Percentiles rank a stretch among this genome's conserved stretches.
phyloP scores from a whole-genome alignment of 306 rosid genomes.

The Urtica urens region DNA sequence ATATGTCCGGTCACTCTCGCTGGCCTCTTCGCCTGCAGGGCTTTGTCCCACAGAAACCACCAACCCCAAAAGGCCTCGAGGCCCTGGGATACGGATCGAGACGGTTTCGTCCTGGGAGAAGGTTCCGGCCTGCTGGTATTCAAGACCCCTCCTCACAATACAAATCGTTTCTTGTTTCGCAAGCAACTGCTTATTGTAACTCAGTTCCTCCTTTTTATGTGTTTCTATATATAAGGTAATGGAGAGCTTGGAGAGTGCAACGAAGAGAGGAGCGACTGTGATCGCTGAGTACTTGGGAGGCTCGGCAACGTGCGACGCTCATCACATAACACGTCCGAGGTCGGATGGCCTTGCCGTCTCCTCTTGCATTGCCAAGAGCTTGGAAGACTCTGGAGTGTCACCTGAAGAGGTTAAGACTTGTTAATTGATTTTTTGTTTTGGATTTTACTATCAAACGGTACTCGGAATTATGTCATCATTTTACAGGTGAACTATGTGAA shows the following conservation, averaged over 20 bases:
- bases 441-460: no score
- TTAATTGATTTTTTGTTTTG: no score
- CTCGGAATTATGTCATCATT: no score
- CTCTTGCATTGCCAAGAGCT: slow-evolving; percentile 47
- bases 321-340: slow-evolving; percentile 68
- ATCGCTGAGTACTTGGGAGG: slow-evolving; percentile 69
- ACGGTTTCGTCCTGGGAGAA: slow-evolving; percentile 70
- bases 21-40: slow-evolving; percentile 66
- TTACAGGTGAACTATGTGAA: no score
- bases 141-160: no score
- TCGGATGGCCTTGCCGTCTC: slow-evolving; percentile 68
- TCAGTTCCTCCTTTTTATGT: neutral
- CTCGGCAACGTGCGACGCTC: slow-evolving; percentile 58
- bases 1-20: slow-evolving; percentile 42
- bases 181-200: neutral
- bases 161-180: no score
- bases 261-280: slow-evolving; percentile 45
- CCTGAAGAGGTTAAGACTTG: slow-evolving; percentile 72
- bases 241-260: slow-evolving; percentile 71
- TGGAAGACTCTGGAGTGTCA: slow-evolving; percentile 57
- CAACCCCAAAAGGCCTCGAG: slow-evolving; percentile 58
- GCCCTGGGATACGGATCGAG: slow-evolving; percentile 72
- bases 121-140: slow-evolving; percentile 63
- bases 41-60: slow-evolving; percentile 56
- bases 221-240: slow-evolving; percentile 23